These are phyloP conservation scores for Phaseolus coccineus DNA, from an alignment of 331 rosid genomes.

Conservation along the genomic window DNA sequence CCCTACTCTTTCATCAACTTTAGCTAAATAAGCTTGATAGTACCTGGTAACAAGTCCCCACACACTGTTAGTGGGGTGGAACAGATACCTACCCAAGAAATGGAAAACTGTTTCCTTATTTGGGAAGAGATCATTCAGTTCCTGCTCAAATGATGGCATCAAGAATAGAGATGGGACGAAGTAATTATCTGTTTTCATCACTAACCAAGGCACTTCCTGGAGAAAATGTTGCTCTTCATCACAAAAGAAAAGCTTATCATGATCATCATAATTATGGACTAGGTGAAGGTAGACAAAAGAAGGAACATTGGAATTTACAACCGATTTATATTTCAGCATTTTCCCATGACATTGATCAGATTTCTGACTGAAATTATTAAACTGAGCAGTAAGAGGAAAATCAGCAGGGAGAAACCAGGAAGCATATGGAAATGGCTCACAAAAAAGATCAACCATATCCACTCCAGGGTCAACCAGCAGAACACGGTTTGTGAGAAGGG, in stretches of 20 bases:
- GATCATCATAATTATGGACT: constrained; percentile 71
- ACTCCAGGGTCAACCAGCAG: constrained; percentile 85
- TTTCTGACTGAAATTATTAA: constrained; percentile 58
- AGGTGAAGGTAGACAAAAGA: constrained; percentile 75
- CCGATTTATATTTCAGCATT: constrained; percentile 56
- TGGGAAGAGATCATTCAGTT: constrained; percentile 73
- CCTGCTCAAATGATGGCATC: constrained; percentile 75
- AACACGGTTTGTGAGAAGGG: constrained; percentile 87
- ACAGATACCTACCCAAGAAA: constrained; percentile 77
- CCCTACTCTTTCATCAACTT: constrained; percentile 74
- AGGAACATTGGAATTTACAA: constrained; percentile 40
- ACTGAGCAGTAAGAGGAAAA: constrained; percentile 66
- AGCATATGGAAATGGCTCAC: constrained; percentile 83
- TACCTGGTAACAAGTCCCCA: constrained; percentile 87
- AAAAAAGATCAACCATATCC: constrained; percentile 82
- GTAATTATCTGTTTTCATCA: constrained; percentile 82
- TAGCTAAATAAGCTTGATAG: constrained; percentile 76
- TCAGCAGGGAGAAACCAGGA: constrained; percentile 86
- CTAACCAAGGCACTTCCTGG: constrained; percentile 69
- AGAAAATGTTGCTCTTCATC: constrained; percentile 72
- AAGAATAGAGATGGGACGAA: constrained; percentile 78
- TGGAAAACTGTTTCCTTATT: constrained; percentile 81
- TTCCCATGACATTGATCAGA: constrained; percentile 67
- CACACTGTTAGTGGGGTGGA: constrained; percentile 80
- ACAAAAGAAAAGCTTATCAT: constrained; percentile 88